Conservation (phyloP, 2,329 filamentous ascomycete genomes). For the Paracoccidioides brasiliensis region DNA sequence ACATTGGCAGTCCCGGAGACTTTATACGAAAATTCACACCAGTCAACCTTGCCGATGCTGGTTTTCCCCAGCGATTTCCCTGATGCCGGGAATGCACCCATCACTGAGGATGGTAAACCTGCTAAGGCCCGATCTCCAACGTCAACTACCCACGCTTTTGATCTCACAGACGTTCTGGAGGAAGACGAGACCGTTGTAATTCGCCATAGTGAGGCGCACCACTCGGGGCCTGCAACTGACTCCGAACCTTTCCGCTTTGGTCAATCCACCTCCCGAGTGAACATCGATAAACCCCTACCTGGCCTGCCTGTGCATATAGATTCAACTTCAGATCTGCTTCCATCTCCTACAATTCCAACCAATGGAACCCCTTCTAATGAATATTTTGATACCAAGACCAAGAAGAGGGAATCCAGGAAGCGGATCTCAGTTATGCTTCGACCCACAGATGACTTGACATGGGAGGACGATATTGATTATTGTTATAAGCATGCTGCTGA, state of each 20-base stretch:
- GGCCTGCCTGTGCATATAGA: background rate
- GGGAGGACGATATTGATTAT: slow-evolving; percentile 52
- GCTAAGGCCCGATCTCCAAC: slow-evolving; percentile 27
- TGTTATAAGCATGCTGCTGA: slow-evolving; percentile 49
- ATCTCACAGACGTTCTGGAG: slow-evolving; percentile 35
- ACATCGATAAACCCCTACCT: slow-evolving; percentile 1
- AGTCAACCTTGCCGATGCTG: slow-evolving; percentile 12
- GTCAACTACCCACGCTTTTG: slow-evolving; percentile 26
- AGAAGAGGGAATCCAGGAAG: slow-evolving; percentile 4
- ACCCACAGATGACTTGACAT: slow-evolving; percentile 26
- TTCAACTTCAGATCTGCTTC: slow-evolving; percentile 25
- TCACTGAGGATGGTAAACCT: slow-evolving; percentile 30
- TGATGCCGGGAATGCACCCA: slow-evolving; percentile 27
- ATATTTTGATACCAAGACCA: slow-evolving; percentile 8
- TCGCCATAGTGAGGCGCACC: slow-evolving; percentile 20
- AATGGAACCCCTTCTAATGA: slow-evolving; percentile 9
- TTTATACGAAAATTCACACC: slow-evolving; percentile 16
- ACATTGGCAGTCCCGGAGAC: slow-evolving; percentile 21
- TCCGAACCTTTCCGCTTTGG: slow-evolving; percentile 11
- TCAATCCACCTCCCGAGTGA: background rate
- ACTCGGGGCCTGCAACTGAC: slow-evolving; percentile 11
- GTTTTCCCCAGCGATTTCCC: slow-evolving; percentile 19
- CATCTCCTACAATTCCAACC: slow-evolving; percentile 27
- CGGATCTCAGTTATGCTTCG: background rate
- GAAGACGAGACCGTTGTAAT: slow-evolving; percentile 29